Evolutionary conservation across 495 filamentous ascomycete species (phyloP).

Genomic region (Penicillium cinerascens): DNA sequence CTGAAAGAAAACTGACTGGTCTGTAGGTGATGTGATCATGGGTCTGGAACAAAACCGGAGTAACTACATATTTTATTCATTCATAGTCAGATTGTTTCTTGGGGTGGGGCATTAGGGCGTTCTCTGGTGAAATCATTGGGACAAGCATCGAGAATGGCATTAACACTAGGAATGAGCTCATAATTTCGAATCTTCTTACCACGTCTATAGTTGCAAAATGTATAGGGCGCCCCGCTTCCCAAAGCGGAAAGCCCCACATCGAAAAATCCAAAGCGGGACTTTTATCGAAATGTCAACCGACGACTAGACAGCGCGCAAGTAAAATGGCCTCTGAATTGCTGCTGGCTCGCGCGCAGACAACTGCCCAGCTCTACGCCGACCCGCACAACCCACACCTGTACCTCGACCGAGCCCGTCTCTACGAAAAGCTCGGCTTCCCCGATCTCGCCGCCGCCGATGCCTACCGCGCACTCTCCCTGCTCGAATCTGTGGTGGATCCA

Average conservation of each 20-base stretch:
- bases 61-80: not conserved
- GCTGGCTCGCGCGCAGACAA: conserved; percentile 22
- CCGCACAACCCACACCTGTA: conserved; percentile 81
- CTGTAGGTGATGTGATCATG: conserved; percentile 23
- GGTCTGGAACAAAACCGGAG: too few species aligned
- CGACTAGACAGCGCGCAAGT: not conserved
- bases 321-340: conserved; percentile 18
- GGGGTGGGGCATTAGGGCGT: not conserved
- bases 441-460: conserved; percentile 89
- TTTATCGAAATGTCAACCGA: not conserved
- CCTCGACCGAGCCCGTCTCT: conserved; percentile 64
- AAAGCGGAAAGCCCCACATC: conserved; percentile 3
- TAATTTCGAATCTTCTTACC: not conserved
- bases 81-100: not conserved
- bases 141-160: conserved; percentile 4
- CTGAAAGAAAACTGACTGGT: not conserved
- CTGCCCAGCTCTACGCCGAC: conserved; percentile 36
- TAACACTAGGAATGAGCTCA: not conserved
- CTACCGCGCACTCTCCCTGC: conserved; percentile 80
- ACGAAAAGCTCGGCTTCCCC: conserved; percentile 75
- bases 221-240: not conserved
- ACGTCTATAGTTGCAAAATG: not conserved
- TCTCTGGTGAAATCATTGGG: not conserved
- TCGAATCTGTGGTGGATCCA: conserved; percentile 71
- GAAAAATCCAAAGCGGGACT: not conserved